These are phyloP conservation scores for Eucalyptus regnans DNA, from an alignment of 345 rosid species.

Conservation along the genomic window DNA sequence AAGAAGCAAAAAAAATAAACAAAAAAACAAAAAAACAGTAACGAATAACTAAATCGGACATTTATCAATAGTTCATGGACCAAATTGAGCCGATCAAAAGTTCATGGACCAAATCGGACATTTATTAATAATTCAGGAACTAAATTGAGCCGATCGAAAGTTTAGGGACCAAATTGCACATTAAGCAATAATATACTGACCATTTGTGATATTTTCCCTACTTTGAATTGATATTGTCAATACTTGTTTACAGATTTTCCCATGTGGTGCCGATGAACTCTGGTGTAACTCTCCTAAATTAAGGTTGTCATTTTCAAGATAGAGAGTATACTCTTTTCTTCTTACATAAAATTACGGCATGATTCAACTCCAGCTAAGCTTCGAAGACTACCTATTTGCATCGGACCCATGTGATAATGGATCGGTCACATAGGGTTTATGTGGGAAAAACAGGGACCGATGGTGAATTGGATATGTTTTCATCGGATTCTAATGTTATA, in stretches of 20 bases:
- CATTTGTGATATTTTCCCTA: no score
- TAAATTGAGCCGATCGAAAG: no score
- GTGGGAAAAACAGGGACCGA: background rate
- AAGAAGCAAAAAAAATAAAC: no score
- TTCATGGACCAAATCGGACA: no score
- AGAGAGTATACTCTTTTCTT: background rate
- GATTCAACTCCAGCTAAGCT: background rate
- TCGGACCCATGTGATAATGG: background rate
- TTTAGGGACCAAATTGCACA: no score
- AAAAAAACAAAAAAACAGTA: no score
- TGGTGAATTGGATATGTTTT: background rate
- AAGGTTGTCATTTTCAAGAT: background rate
- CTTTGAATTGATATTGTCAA: background rate
- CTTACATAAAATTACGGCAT: background rate
- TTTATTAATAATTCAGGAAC: no score
- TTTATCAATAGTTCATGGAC: no score
- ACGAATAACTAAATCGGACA: no score
- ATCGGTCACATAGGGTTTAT: background rate
- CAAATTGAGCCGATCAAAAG: no score
- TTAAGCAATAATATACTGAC: no score
- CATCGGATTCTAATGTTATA: background rate
- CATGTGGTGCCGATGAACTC: background rate
- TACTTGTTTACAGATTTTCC: background rate
- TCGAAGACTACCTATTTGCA: background rate
- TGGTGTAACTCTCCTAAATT: background rate